These are phyloP conservation scores for Cadophora luteo-olivacea DNA, from an alignment of 2,329 filamentous ascomycete genomes.

Conservation along the genomic window DNA sequence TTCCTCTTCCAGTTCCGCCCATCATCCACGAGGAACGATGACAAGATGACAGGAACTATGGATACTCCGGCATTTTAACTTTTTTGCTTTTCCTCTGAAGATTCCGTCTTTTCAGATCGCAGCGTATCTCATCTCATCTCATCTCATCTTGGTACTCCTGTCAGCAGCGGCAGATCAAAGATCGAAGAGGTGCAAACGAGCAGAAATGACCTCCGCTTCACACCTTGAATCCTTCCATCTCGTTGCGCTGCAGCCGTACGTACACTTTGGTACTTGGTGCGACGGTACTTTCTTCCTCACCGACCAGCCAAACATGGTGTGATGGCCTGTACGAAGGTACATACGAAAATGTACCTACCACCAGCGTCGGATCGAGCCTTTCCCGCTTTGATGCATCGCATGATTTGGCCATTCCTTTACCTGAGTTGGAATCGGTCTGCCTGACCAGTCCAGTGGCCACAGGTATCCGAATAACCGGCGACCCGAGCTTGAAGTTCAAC, in stretches of 20 bases:
- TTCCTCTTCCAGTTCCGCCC: not conserved
- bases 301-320: slow-evolving; percentile 11
- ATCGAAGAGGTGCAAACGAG: not conserved
- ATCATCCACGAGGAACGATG: slow-evolving; percentile 6
- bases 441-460: not conserved
- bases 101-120: not conserved
- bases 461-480: not conserved
- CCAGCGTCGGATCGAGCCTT: not conserved
- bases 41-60: slow-evolving; percentile 25
- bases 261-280: slow-evolving; percentile 10
- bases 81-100: not conserved
- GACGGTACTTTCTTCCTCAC: slow-evolving; percentile 10
- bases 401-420: slow-evolving; percentile 15
- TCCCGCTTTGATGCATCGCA: slow-evolving; percentile 12
- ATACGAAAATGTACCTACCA: not conserved
- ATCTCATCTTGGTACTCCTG: not conserved
- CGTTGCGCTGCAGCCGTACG: not conserved
- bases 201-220: not conserved
- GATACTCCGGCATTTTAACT: slow-evolving; percentile 11
- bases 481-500: slow-evolving; percentile 6
- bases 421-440: not conserved
- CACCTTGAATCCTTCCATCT: not conserved
- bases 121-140: not conserved
- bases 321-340: slow-evolving; percentile 24
- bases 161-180: slow-evolving; percentile 6